Base-by-base conservation (phyloP, 208 protist species). In the Wallacemonas sp. region DNA sequence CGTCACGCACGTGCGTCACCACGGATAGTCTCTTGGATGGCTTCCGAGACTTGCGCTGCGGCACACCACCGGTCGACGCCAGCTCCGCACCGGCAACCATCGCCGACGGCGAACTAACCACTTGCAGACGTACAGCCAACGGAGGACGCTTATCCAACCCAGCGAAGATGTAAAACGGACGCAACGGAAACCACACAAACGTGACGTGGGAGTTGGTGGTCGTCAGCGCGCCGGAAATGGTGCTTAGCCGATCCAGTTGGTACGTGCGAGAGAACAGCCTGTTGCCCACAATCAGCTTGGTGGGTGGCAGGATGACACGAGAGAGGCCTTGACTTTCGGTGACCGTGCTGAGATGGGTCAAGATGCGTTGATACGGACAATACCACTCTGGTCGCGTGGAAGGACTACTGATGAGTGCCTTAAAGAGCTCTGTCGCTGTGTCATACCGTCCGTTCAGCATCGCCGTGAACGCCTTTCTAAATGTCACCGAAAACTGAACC, bases 141-240 rank as follows among this genome's bases (percentile, higher is more conserved):
- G 44, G 44, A 26, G 44, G 44, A 21, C 44, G 9, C 17, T 5
- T 17, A 27, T 55, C 24, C 21, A 55, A 23, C 6, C 47, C 47
- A 8, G 21, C 23, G 19, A 32, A 55, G 26, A 2, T 4, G 26
- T 55, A 55, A 2, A 33, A 16, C 6, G 19, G 47, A 3, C 19
- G 4, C 47, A 30, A 16, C 8, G 47, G 47, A n/a, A 55, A 55
- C 47, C 47, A 55, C 8, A 55, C 47, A 55, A 55, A 55, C 24
- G 47, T 2, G 17, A 9, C 30, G 21, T 27, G 19, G 8, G 11
- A n/a, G 21, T 30, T n/a, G 17, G 19, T n/a, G 47, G 2, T 8
- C 26, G 6, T n/a, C 47, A 55, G 24, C 4, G 23, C 47, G n/a
- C 3, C 2, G 24, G 47, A 55, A 33, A 55, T 55, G 23, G 26